These are phyloP conservation scores for Boletus subparvulus DNA, from an alignment of 768 basidiomycete genomes.

Conservation along the genomic window DNA sequence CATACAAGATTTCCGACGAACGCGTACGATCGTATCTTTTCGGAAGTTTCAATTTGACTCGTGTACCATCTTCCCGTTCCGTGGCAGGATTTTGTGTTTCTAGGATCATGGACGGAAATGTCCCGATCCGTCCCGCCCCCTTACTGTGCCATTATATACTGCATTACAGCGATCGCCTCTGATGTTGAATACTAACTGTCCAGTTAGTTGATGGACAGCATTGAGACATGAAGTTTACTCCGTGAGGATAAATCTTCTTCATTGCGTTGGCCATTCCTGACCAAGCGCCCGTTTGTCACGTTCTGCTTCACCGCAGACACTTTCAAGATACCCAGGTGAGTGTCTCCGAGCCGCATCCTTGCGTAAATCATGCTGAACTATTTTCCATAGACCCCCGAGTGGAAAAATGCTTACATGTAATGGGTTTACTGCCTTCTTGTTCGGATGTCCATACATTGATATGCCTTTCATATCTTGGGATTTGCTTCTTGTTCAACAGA, in stretches of 20 bases:
- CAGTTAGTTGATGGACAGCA: neutral
- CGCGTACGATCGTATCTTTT: slow-evolving; percentile 5
- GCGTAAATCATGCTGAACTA: neutral
- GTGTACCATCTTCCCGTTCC: neutral
- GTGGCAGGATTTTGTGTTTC: neutral
- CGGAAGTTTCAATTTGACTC: slow-evolving; percentile 9
- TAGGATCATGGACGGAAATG: neutral
- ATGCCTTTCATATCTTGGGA: neutral
- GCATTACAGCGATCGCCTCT: neutral
- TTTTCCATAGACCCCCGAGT: slow-evolving; percentile 62
- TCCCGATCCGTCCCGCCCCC: slow-evolving; percentile 15
- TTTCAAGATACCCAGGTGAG: slow-evolving; percentile 65
- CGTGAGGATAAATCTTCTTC: slow-evolving; percentile 35
- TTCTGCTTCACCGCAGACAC: slow-evolving; percentile 43
- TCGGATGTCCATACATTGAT: neutral
- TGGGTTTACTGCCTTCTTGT: neutral
- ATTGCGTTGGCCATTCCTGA: neutral
- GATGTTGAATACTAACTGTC: neutral
- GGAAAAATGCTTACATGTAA: slow-evolving; percentile 36
- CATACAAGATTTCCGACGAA: no score
- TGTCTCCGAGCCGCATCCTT: neutral
- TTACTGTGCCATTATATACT: neutral
- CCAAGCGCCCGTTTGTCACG: neutral
- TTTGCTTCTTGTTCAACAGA: slow-evolving; percentile 35
- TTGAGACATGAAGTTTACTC: slow-evolving; percentile 56